Conservation (phyloP, 2,329 filamentous ascomycete species). For the Sclerotinia nivalis region DNA sequence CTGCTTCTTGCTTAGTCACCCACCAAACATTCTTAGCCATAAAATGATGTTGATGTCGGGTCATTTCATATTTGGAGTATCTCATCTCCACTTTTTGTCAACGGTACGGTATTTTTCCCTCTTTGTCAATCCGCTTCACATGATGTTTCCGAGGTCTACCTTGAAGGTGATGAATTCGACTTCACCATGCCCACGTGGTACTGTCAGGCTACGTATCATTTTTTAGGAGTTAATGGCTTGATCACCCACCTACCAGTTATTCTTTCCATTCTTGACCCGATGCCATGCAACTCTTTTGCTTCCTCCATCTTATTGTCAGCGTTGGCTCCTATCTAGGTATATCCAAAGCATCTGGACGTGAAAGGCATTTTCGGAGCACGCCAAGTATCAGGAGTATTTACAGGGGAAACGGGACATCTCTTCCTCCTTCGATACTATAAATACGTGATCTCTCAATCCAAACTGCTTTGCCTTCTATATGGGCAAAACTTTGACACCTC, state of each 20-base stretch:
- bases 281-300: not conserved
- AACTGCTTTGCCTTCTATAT: not conserved
- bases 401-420: not conserved
- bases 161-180: not conserved
- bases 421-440: not conserved
- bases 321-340: not conserved
- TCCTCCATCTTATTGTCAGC: not conserved
- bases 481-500: not conserved
- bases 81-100: not conserved
- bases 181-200: not conserved
- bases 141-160: not conserved
- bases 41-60: conserved; percentile 3
- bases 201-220: not conserved
- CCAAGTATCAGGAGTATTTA: not conserved
- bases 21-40: not conserved
- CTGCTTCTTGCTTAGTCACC: conserved; percentile 16
- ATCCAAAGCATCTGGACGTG: not conserved
- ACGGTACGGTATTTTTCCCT: no score
- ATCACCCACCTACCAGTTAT: not conserved
- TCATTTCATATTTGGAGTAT: not conserved
- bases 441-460: not conserved
- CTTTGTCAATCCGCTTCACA: not conserved
- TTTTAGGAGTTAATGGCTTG: not conserved
- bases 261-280: not conserved
- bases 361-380: not conserved